A percentile compares a stretch with the other conserved stretches of the same genome.
phyloP scores from a whole-genome alignment of 208 protist genomes.

The Crithidia fasciculata region DNA sequence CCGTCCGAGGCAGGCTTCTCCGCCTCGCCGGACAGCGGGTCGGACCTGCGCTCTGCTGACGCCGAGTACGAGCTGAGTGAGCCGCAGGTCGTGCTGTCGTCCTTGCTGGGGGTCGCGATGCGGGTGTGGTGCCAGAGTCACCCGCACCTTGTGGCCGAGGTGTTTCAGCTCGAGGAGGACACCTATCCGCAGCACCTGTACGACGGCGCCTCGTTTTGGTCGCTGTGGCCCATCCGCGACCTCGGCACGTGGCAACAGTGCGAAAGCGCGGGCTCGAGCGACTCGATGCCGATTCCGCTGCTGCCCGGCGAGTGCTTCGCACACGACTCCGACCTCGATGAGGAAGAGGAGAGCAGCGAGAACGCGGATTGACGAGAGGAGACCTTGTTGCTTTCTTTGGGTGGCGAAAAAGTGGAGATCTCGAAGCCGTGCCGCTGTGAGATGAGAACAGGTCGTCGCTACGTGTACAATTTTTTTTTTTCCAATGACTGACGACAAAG shows the following conservation, averaged over 20 bases:
- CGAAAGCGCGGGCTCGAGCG: slow-evolving; percentile 29
- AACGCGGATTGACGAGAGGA: background rate
- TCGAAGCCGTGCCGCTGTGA: too few relatives aligned
- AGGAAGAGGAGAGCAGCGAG: background rate
- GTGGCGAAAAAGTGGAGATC: background rate
- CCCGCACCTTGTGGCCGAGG: slow-evolving; percentile 38
- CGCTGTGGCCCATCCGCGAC: slow-evolving; percentile 29
- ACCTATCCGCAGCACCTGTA: slow-evolving; percentile 24
- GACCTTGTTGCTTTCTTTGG: background rate
- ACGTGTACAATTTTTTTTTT: background rate
- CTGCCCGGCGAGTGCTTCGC: slow-evolving; percentile 40
- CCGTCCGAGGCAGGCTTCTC: slow-evolving; percentile 28
- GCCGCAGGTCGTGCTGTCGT: slow-evolving; percentile 35
- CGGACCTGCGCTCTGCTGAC: slow-evolving; percentile 27
- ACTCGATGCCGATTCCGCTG: slow-evolving; percentile 32
- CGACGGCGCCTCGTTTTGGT: slow-evolving; percentile 37
- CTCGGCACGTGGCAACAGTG: slow-evolving; percentile 19
- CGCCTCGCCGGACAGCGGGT: slow-evolving; percentile 16
- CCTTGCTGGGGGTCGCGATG: slow-evolving; percentile 40
- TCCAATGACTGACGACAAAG: background rate
- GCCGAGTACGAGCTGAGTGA: slow-evolving; percentile 43
- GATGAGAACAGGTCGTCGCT: too few relatives aligned
- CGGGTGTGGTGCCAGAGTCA: slow-evolving; percentile 33
- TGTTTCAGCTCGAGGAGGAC: slow-evolving; percentile 33
- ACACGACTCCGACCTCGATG: slow-evolving; percentile 23